phyloP scores from a whole-genome alignment of 2,329 filamentous ascomycete species.

The Herpotrichia juniperi region DNA sequence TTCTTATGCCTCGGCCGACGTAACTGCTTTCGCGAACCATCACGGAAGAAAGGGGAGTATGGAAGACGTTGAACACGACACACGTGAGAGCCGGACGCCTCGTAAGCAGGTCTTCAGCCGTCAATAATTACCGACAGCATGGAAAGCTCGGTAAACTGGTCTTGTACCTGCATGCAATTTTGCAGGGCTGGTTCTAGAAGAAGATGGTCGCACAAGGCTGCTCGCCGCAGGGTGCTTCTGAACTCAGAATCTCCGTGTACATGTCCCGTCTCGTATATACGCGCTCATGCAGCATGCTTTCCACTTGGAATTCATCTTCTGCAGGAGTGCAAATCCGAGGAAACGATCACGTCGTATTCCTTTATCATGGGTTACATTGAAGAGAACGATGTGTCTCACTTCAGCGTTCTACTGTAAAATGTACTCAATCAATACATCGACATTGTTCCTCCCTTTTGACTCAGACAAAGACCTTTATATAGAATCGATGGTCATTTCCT shows the following conservation, averaged over 20 bases:
- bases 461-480: background rate
- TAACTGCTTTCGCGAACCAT: background rate
- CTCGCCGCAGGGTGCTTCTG: background rate
- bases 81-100: background rate
- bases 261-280: background rate
- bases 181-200: constrained; percentile 10
- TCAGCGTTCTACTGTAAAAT: background rate
- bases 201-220: constrained; percentile 16
- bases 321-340: background rate
- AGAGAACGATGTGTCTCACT: background rate
- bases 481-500: too few species aligned
- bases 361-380: background rate
- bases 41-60: constrained; percentile 1
- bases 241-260: background rate
- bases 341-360: background rate
- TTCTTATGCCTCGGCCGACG: background rate
- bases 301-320: background rate
- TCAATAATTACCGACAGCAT: constrained; percentile 14
- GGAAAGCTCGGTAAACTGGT: constrained; percentile 2
- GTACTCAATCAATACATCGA: constrained; percentile 1
- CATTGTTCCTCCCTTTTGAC: background rate
- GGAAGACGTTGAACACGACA: constrained; percentile 7
- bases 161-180: constrained; percentile 10
- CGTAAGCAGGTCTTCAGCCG: constrained; percentile 1
- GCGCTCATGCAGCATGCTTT: background rate